These are phyloP conservation scores for Leishmania arabica DNA, from an alignment of 208 protist species.

Conservation along the genomic window DNA sequence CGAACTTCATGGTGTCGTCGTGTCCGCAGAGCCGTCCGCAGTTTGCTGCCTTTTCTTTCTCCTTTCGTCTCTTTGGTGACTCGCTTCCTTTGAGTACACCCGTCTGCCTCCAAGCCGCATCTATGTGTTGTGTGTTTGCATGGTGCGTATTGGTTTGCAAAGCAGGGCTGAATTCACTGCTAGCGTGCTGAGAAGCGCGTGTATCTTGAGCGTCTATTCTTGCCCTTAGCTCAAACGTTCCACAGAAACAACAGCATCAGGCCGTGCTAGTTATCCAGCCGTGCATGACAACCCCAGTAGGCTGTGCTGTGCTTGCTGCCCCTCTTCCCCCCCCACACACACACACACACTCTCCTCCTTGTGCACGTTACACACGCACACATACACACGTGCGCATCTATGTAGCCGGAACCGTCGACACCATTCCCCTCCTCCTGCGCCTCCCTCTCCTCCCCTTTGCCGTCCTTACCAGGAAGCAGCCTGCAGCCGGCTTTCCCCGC, in stretches of 20 bases:
- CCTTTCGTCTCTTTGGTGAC: neutral
- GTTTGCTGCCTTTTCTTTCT: neutral
- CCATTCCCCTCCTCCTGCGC: neutral
- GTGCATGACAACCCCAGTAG: neutral
- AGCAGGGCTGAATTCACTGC: neutral
- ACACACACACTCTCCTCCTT: too few species aligned
- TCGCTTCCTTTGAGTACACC: neutral
- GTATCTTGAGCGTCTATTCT: neutral
- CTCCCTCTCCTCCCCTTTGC: slow-evolving; percentile 11
- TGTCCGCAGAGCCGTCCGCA: neutral
- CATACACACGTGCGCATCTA: neutral
- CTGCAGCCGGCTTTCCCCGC: too few species aligned
- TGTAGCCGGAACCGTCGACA: too few species aligned
- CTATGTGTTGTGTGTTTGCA: neutral
- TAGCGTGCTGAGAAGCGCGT: neutral
- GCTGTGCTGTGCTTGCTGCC: neutral
- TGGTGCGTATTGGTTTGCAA: neutral
- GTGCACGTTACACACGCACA: neutral
- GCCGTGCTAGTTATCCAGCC: neutral
- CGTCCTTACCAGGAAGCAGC: too few species aligned
- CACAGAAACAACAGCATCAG: neutral
- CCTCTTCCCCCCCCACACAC: neutral
- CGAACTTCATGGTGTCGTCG: neutral
- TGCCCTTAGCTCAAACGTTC: neutral
- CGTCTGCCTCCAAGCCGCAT: neutral